Percentiles rank a stretch among this genome's conserved stretches.
Evolutionary conservation across 441 rosid species (phyloP).

Genomic region (Jatropha podagrica): DNA sequence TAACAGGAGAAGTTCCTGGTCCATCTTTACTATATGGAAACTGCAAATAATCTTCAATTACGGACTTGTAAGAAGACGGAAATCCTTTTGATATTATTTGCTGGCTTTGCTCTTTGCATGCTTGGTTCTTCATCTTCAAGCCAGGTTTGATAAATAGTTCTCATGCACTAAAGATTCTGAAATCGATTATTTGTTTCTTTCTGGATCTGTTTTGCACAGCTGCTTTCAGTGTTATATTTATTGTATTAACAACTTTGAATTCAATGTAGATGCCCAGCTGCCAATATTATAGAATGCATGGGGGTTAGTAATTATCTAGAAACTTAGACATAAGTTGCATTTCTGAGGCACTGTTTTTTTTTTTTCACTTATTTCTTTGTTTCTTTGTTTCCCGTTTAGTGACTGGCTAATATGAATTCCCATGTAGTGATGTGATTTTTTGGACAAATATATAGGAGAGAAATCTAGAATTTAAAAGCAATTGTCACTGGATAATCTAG

Average conservation of each 20-base stretch:
- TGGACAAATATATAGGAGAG: background rate
- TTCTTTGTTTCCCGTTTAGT: background rate
- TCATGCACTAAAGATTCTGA: background rate
- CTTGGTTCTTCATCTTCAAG: slow-evolving; percentile 25
- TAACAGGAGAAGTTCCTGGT: background rate
- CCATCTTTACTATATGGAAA: background rate
- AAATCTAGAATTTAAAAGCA: background rate
- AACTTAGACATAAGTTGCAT: background rate
- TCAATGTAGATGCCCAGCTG: background rate
- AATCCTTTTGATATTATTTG: slow-evolving; percentile 29
- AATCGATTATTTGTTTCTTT: background rate
- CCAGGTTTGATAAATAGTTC: slow-evolving; percentile 32
- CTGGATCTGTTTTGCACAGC: background rate
- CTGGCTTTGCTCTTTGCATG: slow-evolving; percentile 19
- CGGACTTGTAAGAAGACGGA: slow-evolving; percentile 16
- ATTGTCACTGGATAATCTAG: background rate
- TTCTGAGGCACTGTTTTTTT: background rate
- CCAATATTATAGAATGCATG: background rate
- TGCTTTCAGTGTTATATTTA: background rate
- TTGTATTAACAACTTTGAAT: background rate
- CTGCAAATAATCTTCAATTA: background rate
- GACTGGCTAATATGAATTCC: background rate
- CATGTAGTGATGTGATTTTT: background rate
- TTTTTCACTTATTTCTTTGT: no score
- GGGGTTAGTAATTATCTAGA: background rate